Evolutionary conservation across 2,329 filamentous ascomycete species (phyloP).

Genomic region (Ceratocystis colombiana): DNA sequence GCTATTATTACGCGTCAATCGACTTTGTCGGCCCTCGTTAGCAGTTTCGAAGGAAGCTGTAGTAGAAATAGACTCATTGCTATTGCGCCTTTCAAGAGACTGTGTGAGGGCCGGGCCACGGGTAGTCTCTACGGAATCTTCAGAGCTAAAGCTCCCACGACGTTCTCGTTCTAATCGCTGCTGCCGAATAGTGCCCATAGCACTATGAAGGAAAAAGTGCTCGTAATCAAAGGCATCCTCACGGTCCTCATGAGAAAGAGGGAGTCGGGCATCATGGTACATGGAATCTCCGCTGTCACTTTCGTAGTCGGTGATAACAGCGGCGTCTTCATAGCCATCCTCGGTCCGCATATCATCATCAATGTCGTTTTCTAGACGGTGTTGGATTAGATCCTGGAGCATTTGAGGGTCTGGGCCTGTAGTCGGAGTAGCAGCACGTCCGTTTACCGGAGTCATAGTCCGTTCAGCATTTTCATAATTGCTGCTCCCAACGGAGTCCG

Average conservation of each 20-base stretch:
- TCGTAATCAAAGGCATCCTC: conserved; percentile 95
- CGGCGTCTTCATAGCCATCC: conserved; percentile 32
- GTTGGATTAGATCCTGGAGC: conserved; percentile 19
- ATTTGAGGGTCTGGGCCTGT: conserved; percentile 10
- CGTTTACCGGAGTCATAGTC: conserved; percentile 17
- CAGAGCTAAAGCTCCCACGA: conserved; percentile 47
- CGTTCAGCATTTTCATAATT: conserved; percentile 28
- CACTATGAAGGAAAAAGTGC: conserved; percentile 88
- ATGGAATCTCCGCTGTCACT: conserved; percentile 56
- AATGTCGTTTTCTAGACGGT: conserved; percentile 31
- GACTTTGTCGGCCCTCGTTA: conserved; percentile 41
- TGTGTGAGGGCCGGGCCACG: conserved; percentile 38
- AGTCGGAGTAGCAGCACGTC: conserved; percentile 13
- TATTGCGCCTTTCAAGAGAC: conserved; percentile 35
- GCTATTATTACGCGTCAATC: conserved; percentile 31
- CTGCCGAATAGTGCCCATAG: conserved; percentile 65
- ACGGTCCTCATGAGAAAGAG: conserved; percentile 77
- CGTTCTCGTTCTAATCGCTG: conserved; percentile 38
- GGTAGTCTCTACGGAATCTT: conserved; percentile 53
- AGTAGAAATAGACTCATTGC: conserved; percentile 43
- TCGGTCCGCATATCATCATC: conserved; percentile 36
- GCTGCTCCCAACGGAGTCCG: conserved; percentile 30
- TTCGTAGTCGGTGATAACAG: conserved; percentile 35
- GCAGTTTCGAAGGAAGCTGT: conserved; percentile 49
- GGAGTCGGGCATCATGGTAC: conserved; percentile 52